These are phyloP conservation scores for Claviceps lovelessii DNA, from an alignment of 2,329 filamentous ascomycete genomes.

Conservation along the genomic window DNA sequence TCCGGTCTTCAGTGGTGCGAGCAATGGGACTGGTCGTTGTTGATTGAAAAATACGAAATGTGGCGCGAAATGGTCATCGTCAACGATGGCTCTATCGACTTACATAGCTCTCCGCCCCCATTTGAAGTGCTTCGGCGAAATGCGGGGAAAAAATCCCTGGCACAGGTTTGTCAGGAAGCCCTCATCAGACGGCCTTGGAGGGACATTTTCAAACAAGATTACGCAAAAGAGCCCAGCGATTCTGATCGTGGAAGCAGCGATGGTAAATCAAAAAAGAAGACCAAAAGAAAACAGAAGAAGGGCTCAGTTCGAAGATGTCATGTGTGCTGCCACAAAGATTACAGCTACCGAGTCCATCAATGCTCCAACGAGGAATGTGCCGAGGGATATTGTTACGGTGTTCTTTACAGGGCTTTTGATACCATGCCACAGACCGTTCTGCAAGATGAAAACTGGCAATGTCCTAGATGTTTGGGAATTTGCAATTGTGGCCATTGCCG, in stretches of 20 bases:
- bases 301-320: constrained; percentile 55
- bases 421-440: constrained; percentile 72
- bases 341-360: constrained; percentile 69
- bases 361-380: constrained; percentile 59
- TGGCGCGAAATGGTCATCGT: constrained; percentile 71
- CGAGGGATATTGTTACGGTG: constrained; percentile 81
- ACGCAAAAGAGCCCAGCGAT: constrained; percentile 31
- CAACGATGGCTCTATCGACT: constrained; percentile 53
- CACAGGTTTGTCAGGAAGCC: constrained; percentile 89
- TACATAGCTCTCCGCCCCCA: constrained; percentile 51
- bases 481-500: constrained; percentile 80
- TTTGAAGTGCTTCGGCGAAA: constrained; percentile 55
- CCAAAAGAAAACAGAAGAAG: constrained; percentile 37
- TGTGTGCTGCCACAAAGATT: constrained; percentile 67
- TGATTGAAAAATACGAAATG: constrained; percentile 62
- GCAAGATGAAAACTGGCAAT: constrained; percentile 72
- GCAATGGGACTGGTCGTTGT: constrained; percentile 73
- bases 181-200: constrained; percentile 66
- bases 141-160: constrained; percentile 62
- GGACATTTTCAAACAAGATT: constrained; percentile 54
- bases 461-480: constrained; percentile 70
- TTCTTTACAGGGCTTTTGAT: constrained; percentile 81
- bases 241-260: constrained; percentile 48
- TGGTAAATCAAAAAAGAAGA: constrained; percentile 45
- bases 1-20: constrained; percentile 83